phyloP scores from a whole-genome alignment of 2,329 filamentous ascomycete species.

The Talaromyces amestolkiae region DNA sequence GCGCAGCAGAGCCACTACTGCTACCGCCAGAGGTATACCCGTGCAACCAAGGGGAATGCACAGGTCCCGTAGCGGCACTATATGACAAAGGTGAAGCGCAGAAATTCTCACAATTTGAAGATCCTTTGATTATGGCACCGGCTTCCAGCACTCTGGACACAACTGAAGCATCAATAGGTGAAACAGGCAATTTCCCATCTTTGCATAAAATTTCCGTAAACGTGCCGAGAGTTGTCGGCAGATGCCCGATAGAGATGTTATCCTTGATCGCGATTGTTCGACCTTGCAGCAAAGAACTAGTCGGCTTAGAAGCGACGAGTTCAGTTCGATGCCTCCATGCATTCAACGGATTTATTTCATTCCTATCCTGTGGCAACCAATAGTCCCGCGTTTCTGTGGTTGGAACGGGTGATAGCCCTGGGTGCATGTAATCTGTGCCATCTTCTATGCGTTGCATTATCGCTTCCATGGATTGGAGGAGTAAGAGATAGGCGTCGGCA shows the following conservation, averaged over 20 bases:
- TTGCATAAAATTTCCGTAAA: slow-evolving; percentile 31
- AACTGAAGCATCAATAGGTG: slow-evolving; percentile 37
- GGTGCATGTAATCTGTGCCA: slow-evolving; percentile 37
- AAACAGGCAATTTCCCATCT: slow-evolving; percentile 29
- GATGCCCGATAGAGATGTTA: slow-evolving; percentile 36
- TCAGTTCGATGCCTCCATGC: slow-evolving; percentile 43
- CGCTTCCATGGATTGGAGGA: slow-evolving; percentile 29
- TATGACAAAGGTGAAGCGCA: slow-evolving; percentile 38
- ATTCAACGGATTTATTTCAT: slow-evolving; percentile 41
- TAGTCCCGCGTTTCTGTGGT: slow-evolving; percentile 21
- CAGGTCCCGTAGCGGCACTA: slow-evolving; percentile 37
- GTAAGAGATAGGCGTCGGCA: slow-evolving; percentile 24
- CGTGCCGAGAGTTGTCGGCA: slow-evolving; percentile 38
- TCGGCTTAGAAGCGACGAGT: slow-evolving; percentile 28
- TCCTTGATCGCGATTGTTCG: slow-evolving; percentile 38
- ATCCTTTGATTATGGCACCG: slow-evolving; percentile 36
- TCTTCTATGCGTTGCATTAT: slow-evolving; percentile 29
- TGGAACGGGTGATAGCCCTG: slow-evolving; percentile 29
- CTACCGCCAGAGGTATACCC: slow-evolving; percentile 38
- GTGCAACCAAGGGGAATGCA: slow-evolving; percentile 36
- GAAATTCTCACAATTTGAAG: slow-evolving; percentile 41
- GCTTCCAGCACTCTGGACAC: slow-evolving; percentile 35
- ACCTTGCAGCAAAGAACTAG: slow-evolving; percentile 27
- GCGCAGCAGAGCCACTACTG: slow-evolving; percentile 33
- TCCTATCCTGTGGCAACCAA: slow-evolving; percentile 21